These are phyloP conservation scores for Cichorium intybus DNA, from an alignment of 140 eudicot species.

Conservation along the genomic window DNA sequence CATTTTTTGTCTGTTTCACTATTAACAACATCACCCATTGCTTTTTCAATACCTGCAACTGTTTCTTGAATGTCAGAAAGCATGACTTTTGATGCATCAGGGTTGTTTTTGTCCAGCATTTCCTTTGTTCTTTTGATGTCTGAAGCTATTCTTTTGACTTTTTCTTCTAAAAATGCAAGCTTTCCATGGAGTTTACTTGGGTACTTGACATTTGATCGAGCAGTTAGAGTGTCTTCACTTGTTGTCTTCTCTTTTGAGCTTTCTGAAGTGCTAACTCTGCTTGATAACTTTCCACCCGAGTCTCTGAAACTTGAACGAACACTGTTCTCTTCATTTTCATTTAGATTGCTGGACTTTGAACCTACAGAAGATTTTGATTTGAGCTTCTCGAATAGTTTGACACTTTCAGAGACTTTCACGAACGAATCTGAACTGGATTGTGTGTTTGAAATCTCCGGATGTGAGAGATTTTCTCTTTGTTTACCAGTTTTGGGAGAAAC, in stretches of 20 bases:
- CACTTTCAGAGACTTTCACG: slow-evolving; percentile 33
- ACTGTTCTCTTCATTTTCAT: slow-evolving; percentile 25
- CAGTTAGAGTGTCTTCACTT: slow-evolving; percentile 26
- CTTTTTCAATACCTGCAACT: slow-evolving; percentile 93
- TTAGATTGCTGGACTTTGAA: slow-evolving; percentile 24
- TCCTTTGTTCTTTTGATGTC: slow-evolving; percentile 94
- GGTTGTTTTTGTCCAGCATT: slow-evolving; percentile 83
- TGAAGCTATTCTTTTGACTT: slow-evolving; percentile 81
- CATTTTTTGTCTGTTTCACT: slow-evolving; percentile 32
- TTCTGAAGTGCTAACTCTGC: slow-evolving; percentile 28
- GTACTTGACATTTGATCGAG: slow-evolving; percentile 28
- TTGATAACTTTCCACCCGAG: slow-evolving; percentile 27
- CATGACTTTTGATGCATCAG: slow-evolving; percentile 77
- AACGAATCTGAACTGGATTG: slow-evolving; percentile 16
- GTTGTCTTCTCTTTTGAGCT: slow-evolving; percentile 32
- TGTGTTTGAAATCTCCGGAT: neutral
- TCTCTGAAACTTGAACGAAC: slow-evolving; percentile 30
- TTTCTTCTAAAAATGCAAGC: slow-evolving; percentile 91
- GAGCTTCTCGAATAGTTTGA: slow-evolving; percentile 29
- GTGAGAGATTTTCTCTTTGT: neutral
- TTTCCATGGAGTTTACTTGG: slow-evolving; percentile 88
- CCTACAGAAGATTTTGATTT: slow-evolving; percentile 33
- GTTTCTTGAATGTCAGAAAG: slow-evolving; percentile 85
- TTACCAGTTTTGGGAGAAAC: slow-evolving; percentile 2
- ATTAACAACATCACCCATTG: slow-evolving; percentile 64